Conservation (phyloP, 2,329 filamentous ascomycete genomes). For the Talaromyces sp. region DNA sequence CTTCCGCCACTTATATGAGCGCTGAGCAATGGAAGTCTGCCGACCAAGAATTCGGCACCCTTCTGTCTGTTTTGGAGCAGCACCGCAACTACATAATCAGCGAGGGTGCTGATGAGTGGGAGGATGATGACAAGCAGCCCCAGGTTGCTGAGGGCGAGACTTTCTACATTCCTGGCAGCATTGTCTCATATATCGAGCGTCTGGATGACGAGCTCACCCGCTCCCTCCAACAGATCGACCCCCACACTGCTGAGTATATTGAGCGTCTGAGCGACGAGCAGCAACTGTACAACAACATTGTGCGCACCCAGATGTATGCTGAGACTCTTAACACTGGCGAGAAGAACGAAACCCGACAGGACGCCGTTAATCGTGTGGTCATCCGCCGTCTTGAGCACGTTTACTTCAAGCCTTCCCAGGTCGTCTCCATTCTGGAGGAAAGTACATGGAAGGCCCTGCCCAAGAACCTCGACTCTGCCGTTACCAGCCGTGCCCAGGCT, state of each 20-base stretch:
- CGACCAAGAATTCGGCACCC: constrained; percentile 77
- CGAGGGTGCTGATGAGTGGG: constrained; percentile 96
- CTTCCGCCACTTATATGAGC: constrained; percentile 75
- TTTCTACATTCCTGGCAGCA: constrained; percentile 89
- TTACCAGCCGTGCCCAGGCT: constrained; percentile 72
- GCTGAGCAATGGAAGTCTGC: constrained; percentile 97
- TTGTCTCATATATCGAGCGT: constrained; percentile 92
- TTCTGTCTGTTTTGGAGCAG: constrained; percentile 77
- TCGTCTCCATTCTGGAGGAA: constrained; percentile 91
- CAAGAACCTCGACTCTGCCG: constrained; percentile 69
- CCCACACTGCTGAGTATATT: constrained; percentile 98
- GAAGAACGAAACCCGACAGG: constrained; percentile 74
- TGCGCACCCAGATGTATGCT: constrained; percentile 84
- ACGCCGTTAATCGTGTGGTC: constrained; percentile 86
- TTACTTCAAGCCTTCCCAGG: constrained; percentile 97
- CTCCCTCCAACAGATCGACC: constrained; percentile 96
- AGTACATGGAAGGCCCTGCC: constrained; percentile 87
- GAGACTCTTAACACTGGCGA: constrained; percentile 74
- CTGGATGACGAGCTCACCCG: constrained; percentile 96
- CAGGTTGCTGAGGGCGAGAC: constrained; percentile 71
- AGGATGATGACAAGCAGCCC: constrained; percentile 95
- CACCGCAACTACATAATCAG: constrained; percentile 82
- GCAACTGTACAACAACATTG: constrained; percentile 86
- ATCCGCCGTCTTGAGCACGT: constrained; percentile 95
- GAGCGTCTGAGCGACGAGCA: constrained; percentile 91